Evolutionary conservation across 768 basidiomycete species (phyloP).

Genomic region (Pleurotus tuber-regium): DNA sequence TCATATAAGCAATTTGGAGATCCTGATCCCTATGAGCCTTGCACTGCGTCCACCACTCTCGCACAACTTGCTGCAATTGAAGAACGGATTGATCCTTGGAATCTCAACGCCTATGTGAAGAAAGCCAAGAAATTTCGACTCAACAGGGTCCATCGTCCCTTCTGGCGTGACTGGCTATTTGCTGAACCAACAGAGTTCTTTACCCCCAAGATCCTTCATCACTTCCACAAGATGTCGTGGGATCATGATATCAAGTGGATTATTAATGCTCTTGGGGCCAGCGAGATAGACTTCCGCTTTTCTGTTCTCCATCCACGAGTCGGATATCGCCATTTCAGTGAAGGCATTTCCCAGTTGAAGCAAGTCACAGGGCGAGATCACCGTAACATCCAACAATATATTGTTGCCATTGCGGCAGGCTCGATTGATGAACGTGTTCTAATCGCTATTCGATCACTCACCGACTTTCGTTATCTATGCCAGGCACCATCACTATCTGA

Average conservation of each 20-base stretch:
- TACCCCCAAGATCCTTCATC: slow-evolving; percentile 24
- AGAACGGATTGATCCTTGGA: slow-evolving; percentile 3
- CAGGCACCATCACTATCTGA: slow-evolving; percentile 7
- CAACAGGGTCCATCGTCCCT: slow-evolving; percentile 16
- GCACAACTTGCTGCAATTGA: slow-evolving; percentile 1
- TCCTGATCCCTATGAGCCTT: slow-evolving; percentile 10
- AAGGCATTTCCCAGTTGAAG: slow-evolving; percentile 22
- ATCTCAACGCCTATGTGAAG: slow-evolving; percentile 4
- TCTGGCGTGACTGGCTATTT: slow-evolving; percentile 23
- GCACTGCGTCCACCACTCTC: slow-evolving; percentile 13
- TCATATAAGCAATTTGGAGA: slow-evolving; percentile 19
- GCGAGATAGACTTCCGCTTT: slow-evolving; percentile 24
- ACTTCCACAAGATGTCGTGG: slow-evolving; percentile 15
- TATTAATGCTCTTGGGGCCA: slow-evolving; percentile 13
- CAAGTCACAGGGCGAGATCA: slow-evolving; percentile 26
- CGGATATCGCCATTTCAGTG: slow-evolving; percentile 22
- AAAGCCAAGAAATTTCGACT: slow-evolving; percentile 4
- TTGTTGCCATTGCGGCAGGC: slow-evolving; percentile 16
- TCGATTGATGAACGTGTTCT: slow-evolving; percentile 11
- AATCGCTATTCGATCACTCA: slow-evolving; percentile 9
- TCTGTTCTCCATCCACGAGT: slow-evolving; percentile 21
- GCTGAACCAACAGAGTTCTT: slow-evolving; percentile 20
- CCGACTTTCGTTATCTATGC: slow-evolving; percentile 13
- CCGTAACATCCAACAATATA: slow-evolving; percentile 20
- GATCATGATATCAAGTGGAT: slow-evolving; percentile 15